These are phyloP conservation scores for Corchorus olitorius DNA, from an alignment of 345 rosid genomes.

Conservation along the genomic window DNA sequence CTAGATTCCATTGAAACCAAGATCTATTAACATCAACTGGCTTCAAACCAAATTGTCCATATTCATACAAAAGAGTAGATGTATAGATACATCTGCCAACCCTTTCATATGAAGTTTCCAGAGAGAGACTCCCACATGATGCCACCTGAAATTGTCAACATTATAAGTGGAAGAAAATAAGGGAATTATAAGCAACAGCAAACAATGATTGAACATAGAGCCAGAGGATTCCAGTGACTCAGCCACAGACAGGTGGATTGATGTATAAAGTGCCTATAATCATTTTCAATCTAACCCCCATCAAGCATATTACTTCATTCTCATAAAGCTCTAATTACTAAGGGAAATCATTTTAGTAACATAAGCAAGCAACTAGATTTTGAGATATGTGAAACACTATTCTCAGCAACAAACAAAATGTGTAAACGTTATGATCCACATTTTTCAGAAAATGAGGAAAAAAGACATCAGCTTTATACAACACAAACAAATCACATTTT, in stretches of 20 bases:
- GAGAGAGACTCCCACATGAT: slow-evolving; percentile 49
- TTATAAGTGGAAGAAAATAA: not conserved
- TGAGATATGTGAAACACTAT: not conserved
- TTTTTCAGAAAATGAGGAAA: not conserved
- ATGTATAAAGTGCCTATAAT: not conserved
- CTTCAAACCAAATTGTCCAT: slow-evolving; percentile 37
- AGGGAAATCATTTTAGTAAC: not conserved
- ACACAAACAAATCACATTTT: not conserved
- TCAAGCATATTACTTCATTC: not conserved
- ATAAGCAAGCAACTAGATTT: not conserved
- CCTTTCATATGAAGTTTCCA: slow-evolving; percentile 60
- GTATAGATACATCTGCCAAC: slow-evolving; percentile 49
- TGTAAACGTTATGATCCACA: not conserved
- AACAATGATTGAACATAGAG: not conserved
- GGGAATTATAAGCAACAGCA: not conserved
- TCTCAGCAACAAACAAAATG: not conserved
- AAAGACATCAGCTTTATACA: not conserved
- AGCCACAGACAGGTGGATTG: not conserved
- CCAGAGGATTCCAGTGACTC: not conserved
- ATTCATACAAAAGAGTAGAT: slow-evolving; percentile 54
- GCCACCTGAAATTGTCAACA: slow-evolving; percentile 36
- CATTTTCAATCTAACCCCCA: not conserved
- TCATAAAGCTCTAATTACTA: not conserved
- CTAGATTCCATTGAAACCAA: slow-evolving; percentile 48
- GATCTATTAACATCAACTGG: slow-evolving; percentile 26